Conservation (phyloP, 352 stramenopile species). For the Phytophthora sp. region DNA sequence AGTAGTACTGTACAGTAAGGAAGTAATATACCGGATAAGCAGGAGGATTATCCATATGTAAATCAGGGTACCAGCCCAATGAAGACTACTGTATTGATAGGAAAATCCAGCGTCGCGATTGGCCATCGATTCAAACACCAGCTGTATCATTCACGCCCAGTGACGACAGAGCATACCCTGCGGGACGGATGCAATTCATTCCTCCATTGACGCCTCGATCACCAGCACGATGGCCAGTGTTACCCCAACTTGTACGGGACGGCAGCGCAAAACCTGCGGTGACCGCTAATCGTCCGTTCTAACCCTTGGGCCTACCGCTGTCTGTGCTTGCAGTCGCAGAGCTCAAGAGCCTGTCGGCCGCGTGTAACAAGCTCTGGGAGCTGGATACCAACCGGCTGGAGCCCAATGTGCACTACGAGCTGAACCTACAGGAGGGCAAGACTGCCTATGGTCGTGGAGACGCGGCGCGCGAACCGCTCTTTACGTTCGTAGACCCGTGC, state of each 20-base stretch:
- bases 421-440: slow-evolving; percentile 95
- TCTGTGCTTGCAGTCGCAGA: slow-evolving; percentile 40
- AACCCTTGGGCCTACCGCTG: neutral
- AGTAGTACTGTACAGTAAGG: neutral
- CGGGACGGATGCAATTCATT: slow-evolving; percentile 31
- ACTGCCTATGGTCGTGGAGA: slow-evolving; percentile 90
- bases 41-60: too few species aligned
- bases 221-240: slow-evolving; percentile 38
- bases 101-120: slow-evolving; percentile 2
- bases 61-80: too few species aligned
- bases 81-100: too few species aligned
- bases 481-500: slow-evolving; percentile 86
- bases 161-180: neutral
- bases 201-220: slow-evolving; percentile 12
- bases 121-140: neutral
- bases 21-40: neutral
- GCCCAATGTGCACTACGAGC: slow-evolving; percentile 90
- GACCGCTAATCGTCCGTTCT: neutral
- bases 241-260: slow-evolving; percentile 51
- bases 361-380: slow-evolving; percentile 92
- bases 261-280: neutral
- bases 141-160: neutral
- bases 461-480: slow-evolving; percentile 89
- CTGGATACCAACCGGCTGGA: slow-evolving; percentile 86
- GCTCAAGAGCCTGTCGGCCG: slow-evolving; percentile 65